Conservation (phyloP, 208 protist species). For the Tritrichomonas musculus region DNA sequence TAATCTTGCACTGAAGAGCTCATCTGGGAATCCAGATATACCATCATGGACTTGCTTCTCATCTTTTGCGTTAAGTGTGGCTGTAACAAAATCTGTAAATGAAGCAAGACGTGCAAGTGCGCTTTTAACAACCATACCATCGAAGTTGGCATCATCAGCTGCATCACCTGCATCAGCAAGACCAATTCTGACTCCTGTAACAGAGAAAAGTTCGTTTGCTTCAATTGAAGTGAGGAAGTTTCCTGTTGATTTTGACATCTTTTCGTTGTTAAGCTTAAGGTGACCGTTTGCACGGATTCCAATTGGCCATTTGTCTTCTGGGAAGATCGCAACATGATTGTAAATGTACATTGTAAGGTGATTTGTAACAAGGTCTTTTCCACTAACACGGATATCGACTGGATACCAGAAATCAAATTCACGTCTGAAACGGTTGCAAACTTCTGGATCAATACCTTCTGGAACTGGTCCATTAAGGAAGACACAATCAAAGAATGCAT, state of each 20-base stretch:
- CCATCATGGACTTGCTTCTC: neutral
- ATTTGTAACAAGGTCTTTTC: constrained; percentile 98
- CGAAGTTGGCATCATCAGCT: constrained; percentile 90
- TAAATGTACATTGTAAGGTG: constrained; percentile 99
- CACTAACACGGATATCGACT: constrained; percentile 92
- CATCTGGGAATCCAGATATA: constrained; percentile 65
- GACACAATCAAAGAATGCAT: constrained; percentile 8
- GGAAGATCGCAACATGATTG: constrained; percentile 93
- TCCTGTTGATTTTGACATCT: constrained; percentile 99
- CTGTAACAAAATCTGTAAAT: constrained; percentile 55
- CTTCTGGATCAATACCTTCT: neutral
- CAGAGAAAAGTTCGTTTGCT: constrained; percentile 51
- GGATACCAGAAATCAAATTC: constrained; percentile 99
- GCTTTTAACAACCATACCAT: constrained; percentile 71
- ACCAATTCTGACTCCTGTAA: constrained; percentile 79
- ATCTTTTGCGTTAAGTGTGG: neutral
- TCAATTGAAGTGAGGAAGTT: constrained; percentile 94
- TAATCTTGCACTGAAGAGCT: constrained; percentile 80
- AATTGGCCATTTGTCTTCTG: constrained; percentile 67
- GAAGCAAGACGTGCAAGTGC: constrained; percentile 84
- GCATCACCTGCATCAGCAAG: constrained; percentile 96
- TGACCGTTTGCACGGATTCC: constrained; percentile 96
- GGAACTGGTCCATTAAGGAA: constrained; percentile 34
- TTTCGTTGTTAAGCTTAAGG: constrained; percentile 92
- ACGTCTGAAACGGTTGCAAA: constrained; percentile 59